Base-by-base conservation (phyloP, 257 asterid species). In the Striga asiatica region DNA sequence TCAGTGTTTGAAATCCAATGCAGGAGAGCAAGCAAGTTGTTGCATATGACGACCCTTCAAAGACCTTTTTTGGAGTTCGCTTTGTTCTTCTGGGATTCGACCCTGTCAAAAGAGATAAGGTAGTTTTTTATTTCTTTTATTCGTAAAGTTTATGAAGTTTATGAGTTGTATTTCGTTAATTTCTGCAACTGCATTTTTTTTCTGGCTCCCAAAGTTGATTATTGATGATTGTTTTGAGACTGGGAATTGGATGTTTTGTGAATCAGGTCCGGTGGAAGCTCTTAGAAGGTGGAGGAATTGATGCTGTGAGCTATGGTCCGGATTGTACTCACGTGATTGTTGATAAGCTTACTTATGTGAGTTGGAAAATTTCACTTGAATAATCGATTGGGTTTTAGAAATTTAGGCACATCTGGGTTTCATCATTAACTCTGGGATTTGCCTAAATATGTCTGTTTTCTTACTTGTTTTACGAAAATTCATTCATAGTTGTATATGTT, bases 271-370 rank as follows among this genome's bases (percentile, higher is more conserved):
- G 78, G 35, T 68, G 66, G 69, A 80, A 68, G 84, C 82, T 91
- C 24, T 43, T 78, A 2, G 81, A 74, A 47, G 89, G 88, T n/a
- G 98, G 97, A 13, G 98, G 80, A 34, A 38, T 66, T 43, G 97
- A 87, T 53, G 81, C 66, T 67, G 80, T 66, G 12, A 69, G 56
- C 23, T 82, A 76, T 50, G 84, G 93, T 3, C 72, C 97, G 11
- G 76, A 72, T 64, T 92, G 95, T 56, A 84, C 76, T 19, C 93
- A 84, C 62, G 82, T 87, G 17, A 77, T 92, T 56, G 93, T 87
- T 39, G 84, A 81, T 66, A 69, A 74, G 65, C 56, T 79, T 67
- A 76, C 72, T 56, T 76, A 78, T 45, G 98, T 87, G 69, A 78
- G 97, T 71, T 1, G 49, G 35, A 14, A 9, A 18, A 31, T 16